Percentiles rank a stretch among this genome's conserved stretches.
phyloP scores from a whole-genome alignment of 73 alveolate species.

The Paraurostyla sp. region DNA sequence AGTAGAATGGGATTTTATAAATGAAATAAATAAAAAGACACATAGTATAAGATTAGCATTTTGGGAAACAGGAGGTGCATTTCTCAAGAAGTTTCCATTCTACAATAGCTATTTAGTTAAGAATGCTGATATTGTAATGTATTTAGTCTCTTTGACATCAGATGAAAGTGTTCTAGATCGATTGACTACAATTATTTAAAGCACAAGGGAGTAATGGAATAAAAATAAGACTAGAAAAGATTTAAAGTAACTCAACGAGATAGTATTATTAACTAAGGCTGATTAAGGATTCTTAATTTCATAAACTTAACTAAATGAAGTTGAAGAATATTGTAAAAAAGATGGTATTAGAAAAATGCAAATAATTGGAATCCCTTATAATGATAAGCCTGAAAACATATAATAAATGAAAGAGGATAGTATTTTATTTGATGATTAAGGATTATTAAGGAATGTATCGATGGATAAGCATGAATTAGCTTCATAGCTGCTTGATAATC shows the following conservation, averaged over 20 bases:
- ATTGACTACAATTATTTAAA: background rate
- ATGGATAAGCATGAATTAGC: slow-evolving; percentile 18
- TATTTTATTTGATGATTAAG: background rate
- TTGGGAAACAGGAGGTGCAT: slow-evolving; percentile 54
- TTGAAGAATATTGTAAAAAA: background rate
- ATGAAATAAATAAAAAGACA: background rate
- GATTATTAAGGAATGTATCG: background rate
- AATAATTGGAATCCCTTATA: slow-evolving; percentile 21
- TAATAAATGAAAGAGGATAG: background rate
- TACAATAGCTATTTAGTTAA: slow-evolving; percentile 10
- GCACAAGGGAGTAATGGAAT: background rate
- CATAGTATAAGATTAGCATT: slow-evolving; percentile 9
- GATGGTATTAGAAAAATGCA: background rate
- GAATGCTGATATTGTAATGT: slow-evolving; percentile 4
- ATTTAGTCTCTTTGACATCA: slow-evolving; percentile 7
- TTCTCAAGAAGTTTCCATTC: slow-evolving; percentile 44
- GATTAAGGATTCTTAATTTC: slow-evolving; percentile 1
- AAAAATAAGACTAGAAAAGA: background rate
- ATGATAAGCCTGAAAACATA: slow-evolving; percentile 44
- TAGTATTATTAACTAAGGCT: slow-evolving; percentile 3
- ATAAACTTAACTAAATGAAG: background rate
- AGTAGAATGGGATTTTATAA: slow-evolving; percentile 38
- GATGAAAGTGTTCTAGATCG: slow-evolving; percentile 1
- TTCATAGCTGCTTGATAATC: background rate
- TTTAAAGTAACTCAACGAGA: background rate